These are phyloP conservation scores for Populus hybrid DNA, from an alignment of 441 rosid species.

Conservation along the genomic window DNA sequence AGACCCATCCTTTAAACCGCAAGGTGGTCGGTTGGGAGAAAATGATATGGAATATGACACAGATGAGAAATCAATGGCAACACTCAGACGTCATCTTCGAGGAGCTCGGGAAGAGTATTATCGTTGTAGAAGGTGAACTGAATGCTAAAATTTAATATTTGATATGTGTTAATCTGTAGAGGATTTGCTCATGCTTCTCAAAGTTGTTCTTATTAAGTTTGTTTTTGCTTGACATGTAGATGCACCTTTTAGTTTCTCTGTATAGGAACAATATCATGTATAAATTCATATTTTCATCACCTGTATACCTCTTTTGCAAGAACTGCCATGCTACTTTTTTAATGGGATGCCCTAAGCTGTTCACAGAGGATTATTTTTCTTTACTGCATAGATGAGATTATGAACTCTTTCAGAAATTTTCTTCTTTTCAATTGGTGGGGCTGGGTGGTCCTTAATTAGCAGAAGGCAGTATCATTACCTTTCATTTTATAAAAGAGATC, in stretches of 20 bases:
- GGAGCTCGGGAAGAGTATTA: constrained; percentile 91
- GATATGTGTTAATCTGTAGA: neutral
- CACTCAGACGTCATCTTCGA: constrained; percentile 88
- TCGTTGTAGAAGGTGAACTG: constrained; percentile 79
- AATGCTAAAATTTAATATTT: constrained; percentile 6
- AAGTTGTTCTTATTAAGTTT: neutral
- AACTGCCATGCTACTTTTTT: neutral
- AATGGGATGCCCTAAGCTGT: constrained; percentile 3
- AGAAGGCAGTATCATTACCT: neutral
- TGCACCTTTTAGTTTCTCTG: neutral
- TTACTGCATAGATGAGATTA: neutral
- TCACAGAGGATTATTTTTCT: neutral
- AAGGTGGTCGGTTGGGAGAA: constrained; percentile 97
- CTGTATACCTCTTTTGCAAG: neutral
- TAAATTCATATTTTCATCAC: neutral
- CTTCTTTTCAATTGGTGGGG: neutral
- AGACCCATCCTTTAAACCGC: constrained; percentile 94
- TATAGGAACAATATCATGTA: neutral
- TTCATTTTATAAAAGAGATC: neutral
- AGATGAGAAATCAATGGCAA: constrained; percentile 99
- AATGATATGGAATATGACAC: constrained; percentile 99
- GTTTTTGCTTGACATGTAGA: neutral
- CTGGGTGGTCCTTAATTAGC: neutral
- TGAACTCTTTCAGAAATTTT: neutral
- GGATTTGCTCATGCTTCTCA: constrained; percentile 5